A percentile compares a stretch with the other conserved stretches of the same genome.
These are phyloP conservation scores for Pulveroboletus sp. DNA, from an alignment of 768 basidiomycete genomes.

Conservation along the genomic window DNA sequence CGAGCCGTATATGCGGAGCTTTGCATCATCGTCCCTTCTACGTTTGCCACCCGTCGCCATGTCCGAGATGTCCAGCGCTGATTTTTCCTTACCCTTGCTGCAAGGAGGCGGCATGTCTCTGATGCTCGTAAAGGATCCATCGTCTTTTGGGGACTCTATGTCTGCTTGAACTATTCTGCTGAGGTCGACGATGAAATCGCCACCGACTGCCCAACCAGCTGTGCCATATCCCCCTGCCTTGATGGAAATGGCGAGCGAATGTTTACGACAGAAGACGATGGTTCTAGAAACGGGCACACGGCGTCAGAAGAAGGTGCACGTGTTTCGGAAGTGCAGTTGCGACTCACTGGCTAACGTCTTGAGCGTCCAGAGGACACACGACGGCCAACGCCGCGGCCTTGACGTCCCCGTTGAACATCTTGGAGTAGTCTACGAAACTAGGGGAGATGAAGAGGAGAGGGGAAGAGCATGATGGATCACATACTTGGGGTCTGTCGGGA, in stretches of 20 bases:
- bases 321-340: neutral
- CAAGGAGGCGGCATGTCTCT: conserved; percentile 47
- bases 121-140: conserved; percentile 58
- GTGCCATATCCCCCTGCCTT: conserved; percentile 92
- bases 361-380: conserved; percentile 69
- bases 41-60: conserved; percentile 40
- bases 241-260: conserved; percentile 69
- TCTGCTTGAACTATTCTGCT: conserved; percentile 61
- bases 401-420: conserved; percentile 77
- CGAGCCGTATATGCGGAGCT: conserved; percentile 46
- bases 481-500: conserved; percentile 41
- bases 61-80: conserved; percentile 5
- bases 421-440: conserved; percentile 30
- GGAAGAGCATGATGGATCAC: neutral
- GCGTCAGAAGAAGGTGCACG: conserved; percentile 6
- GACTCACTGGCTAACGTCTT: conserved; percentile 78
- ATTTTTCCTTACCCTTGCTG: conserved; percentile 51
- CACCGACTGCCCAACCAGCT: conserved; percentile 83
- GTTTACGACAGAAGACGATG: conserved; percentile 67
- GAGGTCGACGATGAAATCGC: conserved; percentile 82
- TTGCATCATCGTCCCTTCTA: conserved; percentile 51
- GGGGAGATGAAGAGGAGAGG: neutral
- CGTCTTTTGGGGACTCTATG: conserved; percentile 54
- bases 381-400: conserved; percentile 56
- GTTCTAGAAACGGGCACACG: conserved; percentile 37